Evolutionary conservation across 2,329 filamentous ascomycete genomes (phyloP).

Genomic region (Beauveria scarabaeidicola): DNA sequence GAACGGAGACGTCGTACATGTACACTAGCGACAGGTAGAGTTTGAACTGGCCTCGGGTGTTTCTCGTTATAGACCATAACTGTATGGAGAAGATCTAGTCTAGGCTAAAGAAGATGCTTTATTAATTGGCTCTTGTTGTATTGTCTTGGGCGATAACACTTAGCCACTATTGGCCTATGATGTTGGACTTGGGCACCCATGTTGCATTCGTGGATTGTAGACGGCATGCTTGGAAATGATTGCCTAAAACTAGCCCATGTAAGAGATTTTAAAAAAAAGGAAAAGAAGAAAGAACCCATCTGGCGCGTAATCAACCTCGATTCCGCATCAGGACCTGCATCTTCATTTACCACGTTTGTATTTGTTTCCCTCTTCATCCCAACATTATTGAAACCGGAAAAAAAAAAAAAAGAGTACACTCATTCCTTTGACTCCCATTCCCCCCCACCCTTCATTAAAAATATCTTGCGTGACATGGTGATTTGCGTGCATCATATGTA

Average conservation of each 20-base stretch:
- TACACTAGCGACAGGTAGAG: slow-evolving; percentile 43
- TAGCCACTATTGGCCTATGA: too few species aligned
- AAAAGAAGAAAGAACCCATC: background rate
- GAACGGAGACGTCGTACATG: slow-evolving; percentile 31
- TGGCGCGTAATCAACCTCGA: background rate
- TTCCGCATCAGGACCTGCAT: background rate
- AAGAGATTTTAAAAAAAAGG: background rate
- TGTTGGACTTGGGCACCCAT: background rate
- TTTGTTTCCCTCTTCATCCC: background rate
- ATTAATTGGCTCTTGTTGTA: slow-evolving; percentile 11
- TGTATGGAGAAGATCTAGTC: slow-evolving; percentile 33
- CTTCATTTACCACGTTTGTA: background rate
- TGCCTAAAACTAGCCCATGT: background rate
- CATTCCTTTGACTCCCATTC: background rate
- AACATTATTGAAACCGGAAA: background rate
- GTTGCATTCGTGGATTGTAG: background rate
- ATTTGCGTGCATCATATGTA: slow-evolving; percentile 5
- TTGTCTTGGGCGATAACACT: background rate
- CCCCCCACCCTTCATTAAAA: slow-evolving; percentile 1
- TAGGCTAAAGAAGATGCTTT: slow-evolving; percentile 28
- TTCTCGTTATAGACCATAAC: slow-evolving; percentile 41
- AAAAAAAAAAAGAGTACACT: background rate
- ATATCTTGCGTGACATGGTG: background rate
- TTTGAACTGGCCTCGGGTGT: slow-evolving; percentile 28
- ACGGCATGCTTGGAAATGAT: too few species aligned